Evolutionary conservation across 306 rosid species (phyloP), one percentile per base, ranked within the genome.

Genomic region (Ormosia semicastrata): DNA sequence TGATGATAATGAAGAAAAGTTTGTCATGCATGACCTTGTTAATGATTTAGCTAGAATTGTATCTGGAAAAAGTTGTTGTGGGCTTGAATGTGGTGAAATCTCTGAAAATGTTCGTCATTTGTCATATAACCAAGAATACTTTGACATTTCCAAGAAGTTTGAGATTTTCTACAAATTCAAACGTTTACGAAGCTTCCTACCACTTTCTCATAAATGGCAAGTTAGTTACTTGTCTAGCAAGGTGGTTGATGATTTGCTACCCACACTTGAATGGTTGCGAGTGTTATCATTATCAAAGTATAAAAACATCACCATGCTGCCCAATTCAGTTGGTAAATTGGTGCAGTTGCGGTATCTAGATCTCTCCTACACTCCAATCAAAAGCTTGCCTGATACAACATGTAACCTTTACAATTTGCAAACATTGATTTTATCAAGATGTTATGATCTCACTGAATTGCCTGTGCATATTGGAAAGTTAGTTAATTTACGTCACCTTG

Each of bases 21-120:
- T 71, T 79, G 49, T 54, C 15, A 73, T 83, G 85, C 87, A 82
- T 59, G 77, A 58, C 53, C 84, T 76, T 49, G 63, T 80, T 1
- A 43, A 85, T 8, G 86, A 81, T 29, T 24, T 24, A 24, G 24
- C 24, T 24, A 24, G 24, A 24, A 24, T 24, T 24, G 24, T 24
- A 24, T 24, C 24, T 24, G 24, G 24, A 24, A 24, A 24, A 24
- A 24, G 24, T 24, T 24, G 24, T 24, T 24, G 24, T 24, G 24
- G 24, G 24, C 24, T 24, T 24, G 24, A 24, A 24, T 24, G 24
- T 24, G 24, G 24, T 24, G 24, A 24, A 24, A 24, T 24, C 24
- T 24, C 24, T 24, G 24, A 24, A 24, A 24, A 8, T 73, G 70
- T 67, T 33, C 78, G 76, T 2, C 87, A 88, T 69, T 39, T 81